phyloP scores from a whole-genome alignment of 805 yeast species.

The Geotrichum ghanense region DNA sequence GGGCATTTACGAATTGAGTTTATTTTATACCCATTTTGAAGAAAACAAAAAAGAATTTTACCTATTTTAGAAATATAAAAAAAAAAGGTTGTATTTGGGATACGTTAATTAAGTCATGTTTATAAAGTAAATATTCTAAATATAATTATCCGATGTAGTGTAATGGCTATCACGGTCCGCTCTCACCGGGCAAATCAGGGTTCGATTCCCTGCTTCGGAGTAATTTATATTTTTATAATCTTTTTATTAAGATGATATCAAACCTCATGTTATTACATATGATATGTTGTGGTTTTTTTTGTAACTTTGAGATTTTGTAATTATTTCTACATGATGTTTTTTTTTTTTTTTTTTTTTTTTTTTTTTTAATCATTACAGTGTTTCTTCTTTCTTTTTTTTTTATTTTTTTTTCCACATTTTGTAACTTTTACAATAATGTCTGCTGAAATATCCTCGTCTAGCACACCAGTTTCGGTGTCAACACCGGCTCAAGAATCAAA shows the following conservation, averaged over 20 bases:
- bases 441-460: too few species aligned
- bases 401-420: neutral
- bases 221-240: neutral
- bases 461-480: too few species aligned
- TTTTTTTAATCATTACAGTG: neutral
- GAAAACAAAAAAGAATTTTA: neutral
- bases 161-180: neutral
- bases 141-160: neutral
- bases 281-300: too few species aligned
- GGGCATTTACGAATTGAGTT: too few species aligned
- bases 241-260: neutral
- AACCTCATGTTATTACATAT: too few species aligned
- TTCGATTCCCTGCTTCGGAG: neutral
- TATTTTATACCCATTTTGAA: too few species aligned
- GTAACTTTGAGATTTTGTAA: too few species aligned
- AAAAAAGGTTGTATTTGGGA: neutral
- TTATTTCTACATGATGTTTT: neutral
- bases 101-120: neutral
- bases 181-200: too few species aligned
- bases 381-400: neutral
- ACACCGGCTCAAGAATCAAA: neutral
- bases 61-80: neutral
- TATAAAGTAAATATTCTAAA: too few species aligned
- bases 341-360: too few species aligned
- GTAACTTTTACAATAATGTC: too few species aligned